Percentiles rank a stretch among this genome's conserved stretches.
Evolutionary conservation across 2,329 filamentous ascomycete species (phyloP).

Genomic region (Endothia cerciana): DNA sequence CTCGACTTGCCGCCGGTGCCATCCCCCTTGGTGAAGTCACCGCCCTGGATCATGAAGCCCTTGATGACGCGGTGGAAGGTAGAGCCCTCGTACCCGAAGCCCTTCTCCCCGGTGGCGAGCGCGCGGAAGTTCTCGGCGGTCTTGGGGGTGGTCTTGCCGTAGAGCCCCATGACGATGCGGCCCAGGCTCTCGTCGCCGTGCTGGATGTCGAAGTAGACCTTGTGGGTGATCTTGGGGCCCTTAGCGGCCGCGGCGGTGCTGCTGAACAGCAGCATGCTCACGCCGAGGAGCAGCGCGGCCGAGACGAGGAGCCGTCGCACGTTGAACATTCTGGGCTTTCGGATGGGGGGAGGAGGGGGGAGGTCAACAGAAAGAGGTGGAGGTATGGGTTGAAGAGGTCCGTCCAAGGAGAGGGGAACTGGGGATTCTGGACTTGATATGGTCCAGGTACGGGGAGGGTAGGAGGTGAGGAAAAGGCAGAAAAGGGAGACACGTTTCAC

Average conservation of each 20-base stretch:
- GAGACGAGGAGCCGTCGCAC: constrained; percentile 72
- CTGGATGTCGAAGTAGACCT: constrained; percentile 87
- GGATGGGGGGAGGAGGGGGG: constrained; percentile 37
- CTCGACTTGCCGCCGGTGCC: constrained; percentile 85
- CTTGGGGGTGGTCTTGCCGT: constrained; percentile 85
- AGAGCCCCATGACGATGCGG: constrained; percentile 79
- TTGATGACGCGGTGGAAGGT: constrained; percentile 90
- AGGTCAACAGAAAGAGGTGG: constrained; percentile 16
- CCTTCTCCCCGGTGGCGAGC: constrained; percentile 84
- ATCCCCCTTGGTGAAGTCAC: constrained; percentile 83
- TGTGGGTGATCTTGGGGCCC: constrained; percentile 94
- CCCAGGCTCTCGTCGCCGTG: constrained; percentile 76
- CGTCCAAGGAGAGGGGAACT: constrained; percentile 6
- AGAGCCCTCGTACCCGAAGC: constrained; percentile 80
- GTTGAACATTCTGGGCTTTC: constrained; percentile 66
- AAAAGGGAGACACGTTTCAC: constrained; percentile 28
- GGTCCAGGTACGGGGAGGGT: constrained; percentile 23
- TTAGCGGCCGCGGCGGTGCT: constrained; percentile 75
- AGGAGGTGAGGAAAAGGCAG: constrained; percentile 19
- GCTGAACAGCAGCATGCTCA: constrained; percentile 75
- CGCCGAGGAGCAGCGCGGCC: constrained; percentile 74
- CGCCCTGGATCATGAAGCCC: constrained; percentile 89
- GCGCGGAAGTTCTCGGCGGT: constrained; percentile 75
- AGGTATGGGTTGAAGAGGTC: background rate
- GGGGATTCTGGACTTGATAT: constrained; percentile 24